A percentile compares a stretch with the other conserved stretches of the same genome.
phyloP scores from a whole-genome alignment of 148 eudicot genomes.

The Vaccinium darrowii region DNA sequence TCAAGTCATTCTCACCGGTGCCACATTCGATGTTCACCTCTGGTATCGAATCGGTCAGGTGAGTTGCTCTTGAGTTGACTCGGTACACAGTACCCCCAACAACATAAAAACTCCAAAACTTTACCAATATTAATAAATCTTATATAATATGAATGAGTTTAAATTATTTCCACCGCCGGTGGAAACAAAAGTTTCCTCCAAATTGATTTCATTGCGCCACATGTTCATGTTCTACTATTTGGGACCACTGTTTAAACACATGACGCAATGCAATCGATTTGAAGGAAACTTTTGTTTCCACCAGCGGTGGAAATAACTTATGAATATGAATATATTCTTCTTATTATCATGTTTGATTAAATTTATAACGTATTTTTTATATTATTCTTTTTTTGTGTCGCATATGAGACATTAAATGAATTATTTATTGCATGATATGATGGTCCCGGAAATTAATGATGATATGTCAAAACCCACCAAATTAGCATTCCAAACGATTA shows the following conservation, averaged over 20 bases:
- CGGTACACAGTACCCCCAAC: not conserved
- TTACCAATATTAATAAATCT: not conserved
- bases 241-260: too few relatives aligned
- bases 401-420: not conserved
- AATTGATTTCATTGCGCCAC: too few relatives aligned
- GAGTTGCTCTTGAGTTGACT: slow-evolving; percentile 10
- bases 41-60: slow-evolving; percentile 93
- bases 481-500: too few relatives aligned
- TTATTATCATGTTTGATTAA: not conserved
- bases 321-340: not conserved
- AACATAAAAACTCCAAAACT: not conserved
- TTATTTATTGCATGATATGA: not conserved
- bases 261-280: too few relatives aligned
- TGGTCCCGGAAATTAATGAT: too few relatives aligned
- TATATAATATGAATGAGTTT: too few relatives aligned
- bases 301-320: too few relatives aligned
- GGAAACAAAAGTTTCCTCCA: too few relatives aligned
- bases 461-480: too few relatives aligned
- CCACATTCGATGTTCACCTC: slow-evolving; percentile 66
- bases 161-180: too few relatives aligned
- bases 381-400: not conserved
- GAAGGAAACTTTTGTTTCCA: too few relatives aligned
- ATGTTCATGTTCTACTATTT: too few relatives aligned
- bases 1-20: slow-evolving; percentile 74
- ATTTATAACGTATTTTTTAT: not conserved